Conservation (phyloP, 352 stramenopile genomes). For the Globisporangium viniferum region DNA sequence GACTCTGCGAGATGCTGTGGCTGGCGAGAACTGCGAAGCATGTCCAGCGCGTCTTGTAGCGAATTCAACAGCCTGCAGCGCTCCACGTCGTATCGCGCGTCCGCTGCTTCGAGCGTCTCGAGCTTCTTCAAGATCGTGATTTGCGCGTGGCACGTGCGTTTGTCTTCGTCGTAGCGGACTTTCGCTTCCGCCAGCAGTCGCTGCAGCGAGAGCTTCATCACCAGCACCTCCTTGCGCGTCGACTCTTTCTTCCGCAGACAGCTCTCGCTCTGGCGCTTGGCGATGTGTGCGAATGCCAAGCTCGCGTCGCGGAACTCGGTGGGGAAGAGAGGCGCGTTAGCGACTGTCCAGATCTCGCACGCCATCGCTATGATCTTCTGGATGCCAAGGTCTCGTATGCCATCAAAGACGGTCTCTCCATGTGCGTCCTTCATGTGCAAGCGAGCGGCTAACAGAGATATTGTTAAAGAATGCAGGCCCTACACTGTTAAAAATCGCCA, state of each 20-base stretch:
- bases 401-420: conserved; percentile 46
- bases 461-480: background rate
- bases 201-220: conserved; percentile 30
- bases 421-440: conserved; percentile 41
- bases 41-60: conserved; percentile 32
- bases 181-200: conserved; percentile 45
- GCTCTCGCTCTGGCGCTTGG: conserved; percentile 28
- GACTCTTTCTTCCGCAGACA: conserved; percentile 16
- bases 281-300: conserved; percentile 36
- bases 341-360: conserved; percentile 31
- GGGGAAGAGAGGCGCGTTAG: conserved; percentile 46
- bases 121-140: conserved; percentile 40
- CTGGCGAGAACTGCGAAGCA: conserved; percentile 25
- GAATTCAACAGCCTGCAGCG: conserved; percentile 21
- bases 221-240: conserved; percentile 28
- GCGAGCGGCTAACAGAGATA: conserved; percentile 27
- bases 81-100: conserved; percentile 35
- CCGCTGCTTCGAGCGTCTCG: conserved; percentile 28
- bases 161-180: conserved; percentile 46
- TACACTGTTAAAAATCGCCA: background rate
- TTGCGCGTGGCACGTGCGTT: conserved; percentile 29
- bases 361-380: conserved; percentile 30
- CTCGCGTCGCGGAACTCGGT: conserved; percentile 35
- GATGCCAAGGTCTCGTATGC: conserved; percentile 31
- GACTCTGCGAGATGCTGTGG: conserved; percentile 25